Base-by-base conservation (phyloP, 768 basidiomycete species). In the Boletellus sp. region DNA sequence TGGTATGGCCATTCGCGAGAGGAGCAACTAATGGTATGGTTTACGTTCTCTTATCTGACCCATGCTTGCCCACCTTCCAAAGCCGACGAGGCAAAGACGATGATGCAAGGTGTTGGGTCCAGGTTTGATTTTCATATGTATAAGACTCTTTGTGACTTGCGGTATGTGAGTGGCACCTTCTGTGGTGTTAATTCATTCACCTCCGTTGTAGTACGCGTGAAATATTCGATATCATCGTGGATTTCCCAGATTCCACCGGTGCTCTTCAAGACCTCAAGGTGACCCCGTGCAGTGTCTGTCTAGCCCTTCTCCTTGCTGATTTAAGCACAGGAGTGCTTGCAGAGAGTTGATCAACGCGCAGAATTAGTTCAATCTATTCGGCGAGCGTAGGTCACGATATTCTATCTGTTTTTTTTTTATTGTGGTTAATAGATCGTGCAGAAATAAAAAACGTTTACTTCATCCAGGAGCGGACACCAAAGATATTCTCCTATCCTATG, bases 391-490 rank as follows among this genome's bases (percentile, higher is more conserved):
- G 65, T 66, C 36, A 32, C 12, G n/a, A 10, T 3, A 7, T 24
- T 1, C 35, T 15, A 37, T 10, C 24, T 35, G 9, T 47, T 28
- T 12, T 48, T 12, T 48, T 17, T 49, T 23, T 23, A 15, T 46
- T 13, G 6, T 32, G 22, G 33, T 33, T 62, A 28, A 64, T 45
- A 33, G 3, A 24, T 37, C 32, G 11, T 38, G 12, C 63, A 96
- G 92, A 10, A 93, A 91, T 59, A 80, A 79, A 48, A 86, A 85
- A 62, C 87, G 96, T 5, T 78, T 99, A 1, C 81, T 99, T 6
- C 94, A 98, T 62, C 96, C 95, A 1, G 96, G 95, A 3, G 92
- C 94, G 5, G 94, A 94, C 55, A 99, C 96, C 1, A 89, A 87
- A 61, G 81, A 90, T 52, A 93, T 99, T 50, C 72, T 98, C 12